phyloP scores from a whole-genome alignment of 345 rosid species.

The Corchorus capsularis region DNA sequence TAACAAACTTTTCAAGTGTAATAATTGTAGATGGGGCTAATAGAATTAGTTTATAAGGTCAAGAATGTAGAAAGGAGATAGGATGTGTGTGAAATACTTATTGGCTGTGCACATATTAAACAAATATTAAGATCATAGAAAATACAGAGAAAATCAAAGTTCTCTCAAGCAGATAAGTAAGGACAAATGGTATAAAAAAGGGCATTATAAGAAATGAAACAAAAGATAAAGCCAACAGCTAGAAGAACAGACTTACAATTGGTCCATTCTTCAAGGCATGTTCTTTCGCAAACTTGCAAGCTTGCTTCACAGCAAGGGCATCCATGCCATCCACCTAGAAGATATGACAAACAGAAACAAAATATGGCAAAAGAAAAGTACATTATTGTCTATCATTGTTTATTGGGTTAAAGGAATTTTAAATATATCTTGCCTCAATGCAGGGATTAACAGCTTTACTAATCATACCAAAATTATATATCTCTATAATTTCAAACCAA shows the following conservation, averaged over 20 bases:
- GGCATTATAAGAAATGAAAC: background rate
- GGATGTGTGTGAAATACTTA: background rate
- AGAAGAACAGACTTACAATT: slow-evolving; percentile 55
- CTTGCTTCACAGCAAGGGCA: slow-evolving; percentile 95
- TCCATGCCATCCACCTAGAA: slow-evolving; percentile 95
- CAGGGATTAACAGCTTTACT: background rate
- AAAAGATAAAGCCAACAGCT: background rate
- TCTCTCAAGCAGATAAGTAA: background rate
- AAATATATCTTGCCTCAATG: background rate
- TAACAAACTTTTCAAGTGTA: background rate
- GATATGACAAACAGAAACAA: background rate
- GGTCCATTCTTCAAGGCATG: slow-evolving; percentile 93
- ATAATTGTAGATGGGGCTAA: background rate
- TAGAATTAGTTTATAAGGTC: background rate
- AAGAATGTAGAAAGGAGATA: background rate
- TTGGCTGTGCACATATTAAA: background rate
- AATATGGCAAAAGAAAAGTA: background rate
- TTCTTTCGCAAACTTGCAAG: slow-evolving; percentile 93
- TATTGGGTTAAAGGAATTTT: background rate
- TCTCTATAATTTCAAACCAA: background rate
- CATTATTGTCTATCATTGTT: background rate
- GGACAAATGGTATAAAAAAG: background rate
- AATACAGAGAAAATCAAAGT: background rate
- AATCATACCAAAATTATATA: background rate
- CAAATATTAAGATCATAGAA: slow-evolving; percentile 6